Evolutionary conservation across 805 yeast species (phyloP).

Genomic region (Saccharomyces jurei): DNA sequence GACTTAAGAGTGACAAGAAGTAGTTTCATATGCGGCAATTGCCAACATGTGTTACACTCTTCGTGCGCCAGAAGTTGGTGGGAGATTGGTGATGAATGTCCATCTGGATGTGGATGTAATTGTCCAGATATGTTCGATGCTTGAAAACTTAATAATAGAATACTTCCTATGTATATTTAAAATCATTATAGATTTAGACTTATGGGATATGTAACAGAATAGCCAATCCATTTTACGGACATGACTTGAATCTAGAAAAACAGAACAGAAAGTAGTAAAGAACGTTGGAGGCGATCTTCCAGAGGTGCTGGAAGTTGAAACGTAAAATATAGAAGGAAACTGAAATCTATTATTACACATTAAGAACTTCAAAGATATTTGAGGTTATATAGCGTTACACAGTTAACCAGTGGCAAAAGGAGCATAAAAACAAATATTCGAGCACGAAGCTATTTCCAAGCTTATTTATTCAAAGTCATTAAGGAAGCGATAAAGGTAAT

Average conservation of each 20-base stretch:
- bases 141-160: neutral
- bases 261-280: neutral
- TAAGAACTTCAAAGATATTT: neutral
- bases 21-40: conserved; percentile 58
- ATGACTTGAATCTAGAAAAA: too few relatives aligned
- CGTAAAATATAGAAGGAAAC: neutral
- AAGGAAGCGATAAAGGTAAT: conserved; percentile 92
- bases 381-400: neutral
- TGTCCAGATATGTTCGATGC: conserved; percentile 39
- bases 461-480: conserved; percentile 54
- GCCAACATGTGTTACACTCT: conserved; percentile 75
- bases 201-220: neutral
- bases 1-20: conserved; percentile 50
- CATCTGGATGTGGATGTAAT: conserved; percentile 78
- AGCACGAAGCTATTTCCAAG: neutral
- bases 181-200: neutral
- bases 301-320: neutral
- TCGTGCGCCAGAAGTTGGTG: conserved; percentile 81
- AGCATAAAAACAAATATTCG: neutral
- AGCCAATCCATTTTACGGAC: neutral
- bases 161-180: neutral
- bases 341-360: neutral
- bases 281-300: too few relatives aligned
- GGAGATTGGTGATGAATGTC: conserved; percentile 50
- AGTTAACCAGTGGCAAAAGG: neutral